Percentiles rank a stretch among this genome's conserved stretches.
Conservation (phyloP, 257 asterid species). For the Salvia hispanica region DNA sequence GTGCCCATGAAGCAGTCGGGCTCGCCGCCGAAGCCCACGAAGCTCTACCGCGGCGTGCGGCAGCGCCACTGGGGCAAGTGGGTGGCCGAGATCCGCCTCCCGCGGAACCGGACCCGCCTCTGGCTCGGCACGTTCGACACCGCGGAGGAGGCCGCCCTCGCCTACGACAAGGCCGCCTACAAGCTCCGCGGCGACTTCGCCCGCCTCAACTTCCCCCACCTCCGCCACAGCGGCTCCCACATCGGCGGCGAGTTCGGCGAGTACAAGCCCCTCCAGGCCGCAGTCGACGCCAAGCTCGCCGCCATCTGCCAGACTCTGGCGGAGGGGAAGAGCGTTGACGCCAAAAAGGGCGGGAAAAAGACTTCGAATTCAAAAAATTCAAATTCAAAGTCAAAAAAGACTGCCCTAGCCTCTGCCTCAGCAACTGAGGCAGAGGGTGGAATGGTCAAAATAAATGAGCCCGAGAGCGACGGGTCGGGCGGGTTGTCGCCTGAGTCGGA, state of each 20-base stretch:
- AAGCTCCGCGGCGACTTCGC: conserved; percentile 90
- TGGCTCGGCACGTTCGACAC: conserved; percentile 98
- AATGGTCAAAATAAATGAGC: conserved; percentile 11
- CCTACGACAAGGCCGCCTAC: conserved; percentile 92
- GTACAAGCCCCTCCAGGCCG: conserved; percentile 83
- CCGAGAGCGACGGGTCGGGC: conserved; percentile 46
- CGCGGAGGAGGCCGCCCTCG: conserved; percentile 96
- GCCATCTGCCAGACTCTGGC: conserved; percentile 75
- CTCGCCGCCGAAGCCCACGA: conserved; percentile 71
- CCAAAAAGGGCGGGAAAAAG: conserved; percentile 44
- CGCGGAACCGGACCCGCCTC: conserved; percentile 83
- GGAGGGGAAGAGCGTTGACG: conserved; percentile 72
- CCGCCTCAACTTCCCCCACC: conserved; percentile 82
- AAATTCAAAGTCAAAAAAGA: too few species aligned
- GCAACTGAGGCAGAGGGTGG: conserved; percentile 36
- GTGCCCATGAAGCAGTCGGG: conserved; percentile 61
- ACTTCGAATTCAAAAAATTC: too few species aligned
- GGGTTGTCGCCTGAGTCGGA: conserved; percentile 39
- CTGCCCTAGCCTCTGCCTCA: too few species aligned
- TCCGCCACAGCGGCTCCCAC: conserved; percentile 75
- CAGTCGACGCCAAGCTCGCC: conserved; percentile 80
- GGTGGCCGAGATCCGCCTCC: conserved; percentile 97
- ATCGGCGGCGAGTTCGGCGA: conserved; percentile 76
- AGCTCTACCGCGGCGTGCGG: conserved; percentile 95
- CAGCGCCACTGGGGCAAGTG: conserved; percentile 99